Percentiles rank a stretch among this genome's conserved stretches.
Evolutionary conservation across 345 rosid genomes (phyloP).

Genomic region (Firmiana major): DNA sequence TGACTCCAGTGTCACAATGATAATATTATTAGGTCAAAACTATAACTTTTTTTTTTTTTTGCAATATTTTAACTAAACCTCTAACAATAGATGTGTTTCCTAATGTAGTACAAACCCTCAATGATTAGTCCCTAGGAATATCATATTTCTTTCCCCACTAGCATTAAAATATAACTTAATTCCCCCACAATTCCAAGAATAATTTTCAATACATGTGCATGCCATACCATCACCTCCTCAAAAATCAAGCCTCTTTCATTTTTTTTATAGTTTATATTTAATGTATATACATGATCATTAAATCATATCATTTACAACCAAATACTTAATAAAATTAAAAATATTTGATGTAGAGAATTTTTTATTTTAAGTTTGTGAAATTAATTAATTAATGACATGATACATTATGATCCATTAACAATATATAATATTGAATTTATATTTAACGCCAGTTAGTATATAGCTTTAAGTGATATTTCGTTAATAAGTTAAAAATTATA

Average conservation of each 20-base stretch:
- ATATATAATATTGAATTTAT: no score
- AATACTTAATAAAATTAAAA: no score
- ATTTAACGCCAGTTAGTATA: no score
- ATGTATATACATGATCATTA: no score
- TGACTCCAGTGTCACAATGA: neutral
- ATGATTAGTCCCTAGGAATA: constrained; percentile 26
- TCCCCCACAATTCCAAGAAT: neutral
- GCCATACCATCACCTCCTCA: neutral
- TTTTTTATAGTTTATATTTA: neutral
- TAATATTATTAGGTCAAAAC: neutral
- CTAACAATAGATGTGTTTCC: constrained; percentile 25
- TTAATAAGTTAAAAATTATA: no score
- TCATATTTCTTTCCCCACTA: constrained; percentile 13
- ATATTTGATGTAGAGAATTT: no score
- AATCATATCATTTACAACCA: no score
- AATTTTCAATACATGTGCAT: constrained; percentile 24
- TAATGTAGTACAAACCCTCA: constrained; percentile 25
- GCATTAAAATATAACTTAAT: neutral
- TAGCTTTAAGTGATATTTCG: no score
- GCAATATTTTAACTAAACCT: neutral
- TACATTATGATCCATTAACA: no score
- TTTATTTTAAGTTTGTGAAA: no score
- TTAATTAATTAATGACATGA: no score
- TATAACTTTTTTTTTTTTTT: neutral
- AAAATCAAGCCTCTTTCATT: neutral